Evolutionary conservation across 257 asterid genomes (phyloP).

Genomic region (Cruciata laevipes): DNA sequence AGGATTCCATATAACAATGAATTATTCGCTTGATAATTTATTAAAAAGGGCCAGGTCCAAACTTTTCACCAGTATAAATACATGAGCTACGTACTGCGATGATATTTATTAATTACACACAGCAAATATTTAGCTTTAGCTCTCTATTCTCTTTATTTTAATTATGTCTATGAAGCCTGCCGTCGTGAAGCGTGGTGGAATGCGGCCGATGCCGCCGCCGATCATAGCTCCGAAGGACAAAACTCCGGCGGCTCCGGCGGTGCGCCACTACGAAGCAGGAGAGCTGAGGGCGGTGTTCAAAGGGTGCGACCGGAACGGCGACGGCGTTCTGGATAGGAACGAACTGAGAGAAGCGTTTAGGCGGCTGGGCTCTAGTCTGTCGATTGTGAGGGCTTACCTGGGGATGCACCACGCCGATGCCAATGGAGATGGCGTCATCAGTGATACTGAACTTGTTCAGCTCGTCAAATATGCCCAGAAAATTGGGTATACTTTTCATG

Average conservation of each 20-base stretch:
- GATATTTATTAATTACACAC: too few species aligned
- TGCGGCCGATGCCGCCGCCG: too few species aligned
- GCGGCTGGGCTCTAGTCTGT: not conserved
- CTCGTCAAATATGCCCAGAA: conserved; percentile 13
- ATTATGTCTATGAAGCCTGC: too few species aligned
- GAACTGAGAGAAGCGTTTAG: conserved; percentile 3
- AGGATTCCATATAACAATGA: too few species aligned
- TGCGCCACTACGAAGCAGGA: not conserved
- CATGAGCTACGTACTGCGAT: too few species aligned
- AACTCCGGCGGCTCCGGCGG: not conserved
- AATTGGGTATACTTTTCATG: conserved; percentile 7
- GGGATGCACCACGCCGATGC: not conserved
- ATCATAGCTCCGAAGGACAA: too few species aligned
- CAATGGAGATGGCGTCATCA: not conserved
- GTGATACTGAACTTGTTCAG: conserved; percentile 2
- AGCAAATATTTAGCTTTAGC: too few species aligned
- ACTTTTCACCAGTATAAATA: too few species aligned
- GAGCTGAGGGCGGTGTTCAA: not conserved
- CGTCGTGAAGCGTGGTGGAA: too few species aligned
- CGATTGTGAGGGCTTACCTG: not conserved
- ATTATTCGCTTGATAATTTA: too few species aligned
- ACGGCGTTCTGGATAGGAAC: conserved; percentile 7
- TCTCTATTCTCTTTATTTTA: too few species aligned
- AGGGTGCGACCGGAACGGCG: conserved; percentile 18
- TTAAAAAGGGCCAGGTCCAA: too few species aligned